Evolutionary conservation across 257 asterid species (phyloP).

Genomic region (Nicotiana noctiflora): DNA sequence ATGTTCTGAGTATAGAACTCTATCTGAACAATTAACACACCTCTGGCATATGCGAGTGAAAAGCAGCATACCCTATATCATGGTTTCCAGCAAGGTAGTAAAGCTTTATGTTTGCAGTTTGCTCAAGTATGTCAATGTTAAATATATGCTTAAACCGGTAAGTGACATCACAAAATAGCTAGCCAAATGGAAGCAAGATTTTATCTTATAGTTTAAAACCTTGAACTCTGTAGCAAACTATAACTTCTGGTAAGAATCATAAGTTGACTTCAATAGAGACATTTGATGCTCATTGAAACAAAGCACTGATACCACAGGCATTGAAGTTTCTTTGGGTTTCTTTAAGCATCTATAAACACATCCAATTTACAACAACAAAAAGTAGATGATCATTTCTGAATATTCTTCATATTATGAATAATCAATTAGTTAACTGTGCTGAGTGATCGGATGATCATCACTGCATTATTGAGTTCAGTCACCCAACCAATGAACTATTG

Average conservation of each 20-base stretch:
- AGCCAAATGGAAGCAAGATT: background rate
- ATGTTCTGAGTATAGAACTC: too few species aligned
- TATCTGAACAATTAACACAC: too few species aligned
- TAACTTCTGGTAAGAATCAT: background rate
- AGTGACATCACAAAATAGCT: background rate
- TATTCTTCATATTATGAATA: background rate
- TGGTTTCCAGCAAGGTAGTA: too few species aligned
- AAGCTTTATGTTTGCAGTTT: too few species aligned
- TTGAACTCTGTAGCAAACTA: background rate
- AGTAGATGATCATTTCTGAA: background rate
- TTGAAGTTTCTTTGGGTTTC: background rate
- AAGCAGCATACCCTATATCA: too few species aligned
- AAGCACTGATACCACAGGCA: background rate
- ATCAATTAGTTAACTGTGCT: background rate
- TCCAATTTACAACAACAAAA: background rate
- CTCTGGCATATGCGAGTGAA: too few species aligned
- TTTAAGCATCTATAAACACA: background rate
- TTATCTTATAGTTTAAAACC: background rate
- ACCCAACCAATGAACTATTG: background rate
- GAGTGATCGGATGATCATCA: background rate
- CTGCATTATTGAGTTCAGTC: background rate
- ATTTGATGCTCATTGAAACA: background rate
- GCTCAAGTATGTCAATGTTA: too few species aligned
- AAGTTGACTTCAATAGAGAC: background rate
- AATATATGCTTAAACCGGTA: too few species aligned